A percentile compares a stretch with the other conserved stretches of the same genome.
phyloP scores from a whole-genome alignment of 116 monocot genomes.

The Cymodocea nodosa region DNA sequence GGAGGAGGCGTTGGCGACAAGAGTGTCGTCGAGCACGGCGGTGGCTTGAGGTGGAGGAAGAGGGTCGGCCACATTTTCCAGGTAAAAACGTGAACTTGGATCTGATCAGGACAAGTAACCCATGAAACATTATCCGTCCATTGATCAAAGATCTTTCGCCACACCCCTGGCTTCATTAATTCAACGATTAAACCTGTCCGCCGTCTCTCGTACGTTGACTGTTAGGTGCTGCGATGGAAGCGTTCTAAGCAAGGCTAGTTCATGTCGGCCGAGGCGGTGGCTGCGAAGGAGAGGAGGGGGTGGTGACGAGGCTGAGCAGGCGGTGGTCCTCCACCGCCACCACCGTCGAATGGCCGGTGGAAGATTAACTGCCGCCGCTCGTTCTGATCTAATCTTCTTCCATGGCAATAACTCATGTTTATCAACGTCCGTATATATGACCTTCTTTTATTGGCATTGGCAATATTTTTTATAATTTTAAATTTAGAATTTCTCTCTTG shows the following conservation, averaged over 20 bases:
- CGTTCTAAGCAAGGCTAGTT: background rate
- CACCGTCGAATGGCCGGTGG: background rate
- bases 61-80: slow-evolving; percentile 50
- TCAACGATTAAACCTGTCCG: background rate
- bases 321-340: slow-evolving; percentile 12
- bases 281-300: slow-evolving; percentile 20
- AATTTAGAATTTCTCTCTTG: no score
- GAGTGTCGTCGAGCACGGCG: slow-evolving; percentile 30
- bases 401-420: no score
- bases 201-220: no score
- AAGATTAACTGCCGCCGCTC: background rate
- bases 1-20: slow-evolving; percentile 6
- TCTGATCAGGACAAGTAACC: no score
- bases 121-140: no score
- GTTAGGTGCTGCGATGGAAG: slow-evolving; percentile 34
- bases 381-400: background rate
- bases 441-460: no score
- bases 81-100: slow-evolving; percentile 2
- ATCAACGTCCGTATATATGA: no score
- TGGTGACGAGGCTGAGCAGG: slow-evolving; percentile 54
- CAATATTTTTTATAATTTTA: no score
- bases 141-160: no score
- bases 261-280: background rate
- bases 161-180: no score
- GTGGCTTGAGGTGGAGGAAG: slow-evolving; percentile 44